phyloP scores from a whole-genome alignment of 2,329 filamentous ascomycete genomes.

The Penicillium sp. region DNA sequence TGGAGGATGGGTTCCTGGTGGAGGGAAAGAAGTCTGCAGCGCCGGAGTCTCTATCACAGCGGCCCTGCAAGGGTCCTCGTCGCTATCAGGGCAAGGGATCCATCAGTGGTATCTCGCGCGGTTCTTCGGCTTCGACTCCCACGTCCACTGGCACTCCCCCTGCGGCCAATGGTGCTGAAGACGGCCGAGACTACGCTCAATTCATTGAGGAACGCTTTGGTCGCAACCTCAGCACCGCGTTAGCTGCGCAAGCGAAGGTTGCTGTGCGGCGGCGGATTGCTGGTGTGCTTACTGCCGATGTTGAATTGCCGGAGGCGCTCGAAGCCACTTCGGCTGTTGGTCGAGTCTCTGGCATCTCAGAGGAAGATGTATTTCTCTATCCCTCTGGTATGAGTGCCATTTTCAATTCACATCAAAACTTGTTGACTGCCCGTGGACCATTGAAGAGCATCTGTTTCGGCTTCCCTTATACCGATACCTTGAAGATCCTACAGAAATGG shows the following conservation, averaged over 20 bases:
- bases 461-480: constrained; percentile 96
- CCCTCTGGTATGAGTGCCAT: constrained; percentile 95
- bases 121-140: constrained; percentile 40
- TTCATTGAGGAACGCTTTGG: constrained; percentile 96
- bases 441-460: constrained; percentile 86
- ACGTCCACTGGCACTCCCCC: constrained; percentile 38
- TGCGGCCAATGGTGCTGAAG: constrained; percentile 34
- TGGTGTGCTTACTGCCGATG: constrained; percentile 75
- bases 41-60: constrained; percentile 33
- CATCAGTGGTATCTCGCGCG: constrained; percentile 47
- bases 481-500: constrained; percentile 94
- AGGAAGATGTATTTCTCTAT: constrained; percentile 87
- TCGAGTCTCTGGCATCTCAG: constrained; percentile 63
- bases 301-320: constrained; percentile 66
- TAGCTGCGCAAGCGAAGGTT: constrained; percentile 79
- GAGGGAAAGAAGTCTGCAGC: constrained; percentile 46
- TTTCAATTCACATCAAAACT: constrained; percentile 78
- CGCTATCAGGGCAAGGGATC: constrained; percentile 73
- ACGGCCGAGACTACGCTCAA: constrained; percentile 68
- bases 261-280: constrained; percentile 88
- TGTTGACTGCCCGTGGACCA: constrained; percentile 66
- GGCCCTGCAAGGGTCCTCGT: constrained; percentile 69
- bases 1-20: constrained; percentile 69
- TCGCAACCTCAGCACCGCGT: constrained; percentile 78
- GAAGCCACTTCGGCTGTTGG: constrained; percentile 44